Evolutionary conservation across 192 early-diverging fungal genomes (phyloP), one percentile per base, ranked within the genome.

Genomic region (Coemansia sp.): DNA sequence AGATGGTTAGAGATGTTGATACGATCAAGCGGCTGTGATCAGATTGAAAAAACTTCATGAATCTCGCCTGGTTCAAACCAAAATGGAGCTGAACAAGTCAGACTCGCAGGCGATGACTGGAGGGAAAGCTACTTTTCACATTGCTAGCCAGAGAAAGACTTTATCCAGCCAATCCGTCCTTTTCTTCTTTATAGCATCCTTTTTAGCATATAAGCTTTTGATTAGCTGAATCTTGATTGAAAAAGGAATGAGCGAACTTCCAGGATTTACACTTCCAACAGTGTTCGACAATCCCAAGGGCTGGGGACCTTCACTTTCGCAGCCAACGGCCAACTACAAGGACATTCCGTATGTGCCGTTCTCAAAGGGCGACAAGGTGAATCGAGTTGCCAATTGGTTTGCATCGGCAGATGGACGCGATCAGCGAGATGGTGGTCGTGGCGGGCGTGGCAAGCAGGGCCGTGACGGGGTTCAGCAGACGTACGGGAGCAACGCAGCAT

Each of bases 311-410:
- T 70, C 83, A 4, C 64, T 77, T 30, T 69, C 82, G 48, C 85
- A 90, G 55, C 82, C 91, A 53, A 77, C 87, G 42, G 69, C 85
- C 20, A 74, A 84, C 33, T 87, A 89, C 72, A 65, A 76, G 57
- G 91, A 90, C 71, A 89, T 99, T 59, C 97, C 97, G 15, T 99
- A 95, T 74, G 88, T 91, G 36, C 94, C 94, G 34, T 99, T 91
- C 86, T 92, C 89, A 37, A 98, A 98, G 84, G 85, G 87, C 23
- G 97, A 99, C 79, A 94, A 94, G 65, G 82, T 99, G 15, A 94
- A 93, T 57, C 91, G 93, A 65, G 91, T 92, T 34, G 94, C 96
- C 56, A 92, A 98, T 82, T 98, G 95, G 94, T 88, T 88, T 56
- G 80, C 82, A 36, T 88, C 88, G 52, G 79, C 86, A 60, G 87